Evolutionary conservation across 768 basidiomycete genomes (phyloP), one percentile per base, ranked within the genome.

Genomic region (Rhizopogon sp.): DNA sequence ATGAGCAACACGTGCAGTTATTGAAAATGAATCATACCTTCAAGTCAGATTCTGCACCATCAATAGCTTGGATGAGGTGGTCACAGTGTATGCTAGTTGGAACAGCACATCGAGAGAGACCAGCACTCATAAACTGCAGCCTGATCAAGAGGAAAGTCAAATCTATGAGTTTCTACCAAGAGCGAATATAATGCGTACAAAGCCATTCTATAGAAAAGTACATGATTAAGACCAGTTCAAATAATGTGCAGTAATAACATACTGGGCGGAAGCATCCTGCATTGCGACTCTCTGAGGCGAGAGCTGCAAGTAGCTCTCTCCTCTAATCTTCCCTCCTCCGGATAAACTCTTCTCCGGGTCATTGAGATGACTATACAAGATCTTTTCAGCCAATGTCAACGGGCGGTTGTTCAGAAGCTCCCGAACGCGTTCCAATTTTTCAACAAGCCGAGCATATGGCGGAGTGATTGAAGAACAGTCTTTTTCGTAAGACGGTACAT

Each of bases 61-160:
- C 82, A n/a, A 80, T 77, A 16, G 97, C 97, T 70, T 94, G 93
- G 55, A 99, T 98, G 43, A 99, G 79, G 72, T 99, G 97, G 66
- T 99, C 97, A 64, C 97, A 99, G 70, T 99, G 97, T 58, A 99
- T 97, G 58, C 90, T 91, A 6, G 87, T 82, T 33, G 90, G 90
- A 1, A 98, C 96, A 14, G 90, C 90, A 64, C 87, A 90, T 58
- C 80, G 79, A 25, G 83, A 72, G 51, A 97, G 81, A 17, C 92
- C 93, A 54, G 95, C 95, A 51, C 95, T 96, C 92, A 97, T 98
- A 73, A 98, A 99, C 73, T 99, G 97, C 56, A 99, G 73, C 56
- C 95, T 87, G 52, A 63, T 61, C 35, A 40, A 60, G 40, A 56
- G 54, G 35, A 39, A n/a, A 29, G 53, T 52, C 5, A 39, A 22